A percentile compares a stretch with the other conserved stretches of the same genome.
Evolutionary conservation across 257 asterid species (phyloP).

Genomic region (Ballota nigra): DNA sequence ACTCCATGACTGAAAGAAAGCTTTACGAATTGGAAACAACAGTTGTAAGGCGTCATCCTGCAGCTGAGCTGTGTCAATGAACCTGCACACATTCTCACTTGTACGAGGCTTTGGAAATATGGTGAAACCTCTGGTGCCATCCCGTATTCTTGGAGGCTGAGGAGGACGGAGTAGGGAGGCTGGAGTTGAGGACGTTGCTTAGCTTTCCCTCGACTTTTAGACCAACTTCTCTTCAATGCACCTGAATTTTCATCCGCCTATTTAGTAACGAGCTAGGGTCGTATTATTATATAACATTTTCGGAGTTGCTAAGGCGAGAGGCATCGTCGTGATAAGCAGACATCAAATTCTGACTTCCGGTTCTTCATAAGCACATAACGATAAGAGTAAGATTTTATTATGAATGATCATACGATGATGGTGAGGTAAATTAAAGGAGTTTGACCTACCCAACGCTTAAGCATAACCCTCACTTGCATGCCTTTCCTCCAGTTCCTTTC

Average conservation of each 20-base stretch:
- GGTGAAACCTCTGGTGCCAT: constrained; percentile 90
- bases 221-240: constrained; percentile 55
- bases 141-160: constrained; percentile 79
- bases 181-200: constrained; percentile 55
- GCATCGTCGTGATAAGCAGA: constrained; percentile 36
- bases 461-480: constrained; percentile 76
- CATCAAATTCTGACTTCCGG: constrained; percentile 64
- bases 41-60: too few relatives aligned
- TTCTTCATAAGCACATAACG: constrained; percentile 37
- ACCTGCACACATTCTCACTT: too few relatives aligned
- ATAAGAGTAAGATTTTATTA: neutral
- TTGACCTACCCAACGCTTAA: constrained; percentile 67
- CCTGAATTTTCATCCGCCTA: constrained; percentile 54
- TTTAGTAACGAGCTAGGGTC: too few relatives aligned
- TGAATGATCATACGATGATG: neutral
- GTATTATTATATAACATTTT: too few relatives aligned
- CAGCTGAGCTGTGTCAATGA: too few relatives aligned
- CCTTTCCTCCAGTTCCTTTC: constrained; percentile 97
- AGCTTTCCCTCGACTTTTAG: constrained; percentile 60
- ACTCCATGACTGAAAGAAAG: too few relatives aligned
- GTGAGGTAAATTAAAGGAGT: neutral
- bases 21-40: too few relatives aligned
- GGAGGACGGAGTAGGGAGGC: constrained; percentile 30
- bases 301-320: constrained; percentile 37
- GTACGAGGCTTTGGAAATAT: too few relatives aligned